Conservation (phyloP, 306 rosid species). For the Sindora glabra region DNA sequence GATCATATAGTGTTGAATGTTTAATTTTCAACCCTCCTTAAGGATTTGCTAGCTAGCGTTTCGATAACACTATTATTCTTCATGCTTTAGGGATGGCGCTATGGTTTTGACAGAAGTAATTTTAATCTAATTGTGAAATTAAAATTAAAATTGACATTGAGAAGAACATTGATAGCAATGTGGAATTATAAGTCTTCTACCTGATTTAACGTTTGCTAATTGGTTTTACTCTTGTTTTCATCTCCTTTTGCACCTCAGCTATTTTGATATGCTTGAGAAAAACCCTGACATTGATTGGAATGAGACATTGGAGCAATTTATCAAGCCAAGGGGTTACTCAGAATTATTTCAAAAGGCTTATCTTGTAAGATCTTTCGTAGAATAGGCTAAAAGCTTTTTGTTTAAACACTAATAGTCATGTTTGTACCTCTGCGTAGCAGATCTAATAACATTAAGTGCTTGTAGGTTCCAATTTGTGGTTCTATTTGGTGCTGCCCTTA, state of each 20-base stretch:
- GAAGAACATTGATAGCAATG: neutral
- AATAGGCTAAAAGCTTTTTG: neutral
- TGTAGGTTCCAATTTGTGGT: constrained; percentile 75
- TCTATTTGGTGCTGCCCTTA: constrained; percentile 86
- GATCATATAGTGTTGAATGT: neutral
- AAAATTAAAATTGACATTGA: neutral
- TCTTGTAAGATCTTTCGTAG: constrained; percentile 44
- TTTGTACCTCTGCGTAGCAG: neutral
- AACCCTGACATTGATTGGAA: constrained; percentile 66
- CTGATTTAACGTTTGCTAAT: neutral
- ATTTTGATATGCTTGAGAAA: constrained; percentile 62
- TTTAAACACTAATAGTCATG: neutral
- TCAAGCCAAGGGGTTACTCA: constrained; percentile 65
- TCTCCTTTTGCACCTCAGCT: constrained; percentile 53
- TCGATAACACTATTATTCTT: too few species aligned
- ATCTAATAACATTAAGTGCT: neutral
- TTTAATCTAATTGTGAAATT: too few species aligned
- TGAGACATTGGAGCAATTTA: constrained; percentile 63
- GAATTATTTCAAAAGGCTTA: constrained; percentile 75
- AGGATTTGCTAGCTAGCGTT: too few species aligned
- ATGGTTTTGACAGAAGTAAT: neutral
- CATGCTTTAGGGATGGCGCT: neutral
- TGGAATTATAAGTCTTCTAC: neutral
- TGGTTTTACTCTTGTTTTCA: neutral
- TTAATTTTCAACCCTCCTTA: neutral